Percentiles rank a stretch among this genome's conserved stretches.
phyloP scores from a whole-genome alignment of 2,329 filamentous ascomycete genomes.

The Pyricularia pennisetigena region DNA sequence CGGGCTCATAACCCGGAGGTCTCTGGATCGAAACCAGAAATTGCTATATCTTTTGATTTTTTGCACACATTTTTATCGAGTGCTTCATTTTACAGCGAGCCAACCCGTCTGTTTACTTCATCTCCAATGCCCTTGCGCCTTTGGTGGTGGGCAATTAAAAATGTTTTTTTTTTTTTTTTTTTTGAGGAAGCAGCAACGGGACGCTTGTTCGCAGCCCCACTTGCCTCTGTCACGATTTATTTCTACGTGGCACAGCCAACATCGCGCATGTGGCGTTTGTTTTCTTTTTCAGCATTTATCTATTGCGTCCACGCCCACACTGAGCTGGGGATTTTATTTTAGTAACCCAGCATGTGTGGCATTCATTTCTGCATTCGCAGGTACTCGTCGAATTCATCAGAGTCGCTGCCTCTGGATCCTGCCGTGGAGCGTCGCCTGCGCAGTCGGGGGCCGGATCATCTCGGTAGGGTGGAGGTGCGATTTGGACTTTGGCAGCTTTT shows the following conservation, averaged over 20 bases:
- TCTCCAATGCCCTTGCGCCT: not conserved
- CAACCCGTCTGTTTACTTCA: not conserved
- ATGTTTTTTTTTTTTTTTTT: not conserved
- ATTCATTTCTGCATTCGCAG: conserved; percentile 43
- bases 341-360: conserved; percentile 49
- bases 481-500: conserved; percentile 32
- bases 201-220: not conserved
- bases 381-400: conserved; percentile 17
- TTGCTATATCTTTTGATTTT: conserved; percentile 8
- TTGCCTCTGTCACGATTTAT: not conserved
- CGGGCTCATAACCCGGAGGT: conserved; percentile 20
- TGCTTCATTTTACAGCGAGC: not conserved
- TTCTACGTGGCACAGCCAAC: not conserved
- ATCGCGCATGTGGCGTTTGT: not conserved
- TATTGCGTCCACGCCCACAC: not conserved
- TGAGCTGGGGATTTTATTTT: not conserved
- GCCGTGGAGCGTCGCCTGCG: conserved; percentile 34
- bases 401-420: conserved; percentile 18
- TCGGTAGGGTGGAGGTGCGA: conserved; percentile 29
- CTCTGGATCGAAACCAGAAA: conserved; percentile 13
- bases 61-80: not conserved
- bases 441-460: conserved; percentile 51
- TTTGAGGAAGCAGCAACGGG: not conserved
- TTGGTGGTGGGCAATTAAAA: not conserved
- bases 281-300: not conserved